phyloP scores from a whole-genome alignment of 2,329 filamentous ascomycete genomes.

The Dothiorella sarmentorum region DNA sequence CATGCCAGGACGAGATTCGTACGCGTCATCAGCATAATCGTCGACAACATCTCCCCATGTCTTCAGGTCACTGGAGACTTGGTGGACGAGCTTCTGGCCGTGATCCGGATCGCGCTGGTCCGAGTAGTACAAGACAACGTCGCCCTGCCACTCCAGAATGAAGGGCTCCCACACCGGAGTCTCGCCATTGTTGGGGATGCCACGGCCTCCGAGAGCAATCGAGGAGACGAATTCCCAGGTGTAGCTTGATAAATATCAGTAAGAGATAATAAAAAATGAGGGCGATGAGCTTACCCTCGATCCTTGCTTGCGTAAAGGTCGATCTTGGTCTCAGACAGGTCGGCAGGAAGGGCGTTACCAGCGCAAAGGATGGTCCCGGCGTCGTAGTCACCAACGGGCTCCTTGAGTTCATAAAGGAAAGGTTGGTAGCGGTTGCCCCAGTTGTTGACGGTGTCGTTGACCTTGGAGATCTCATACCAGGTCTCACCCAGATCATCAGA shows the following conservation, averaged over 20 bases:
- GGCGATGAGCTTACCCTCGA: conserved; percentile 42
- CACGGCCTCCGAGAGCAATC: conserved; percentile 62
- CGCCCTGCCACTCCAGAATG: conserved; percentile 56
- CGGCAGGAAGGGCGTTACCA: conserved; percentile 56
- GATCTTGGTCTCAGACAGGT: conserved; percentile 63
- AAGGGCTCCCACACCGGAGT: conserved; percentile 74
- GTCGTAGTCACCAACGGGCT: conserved; percentile 54
- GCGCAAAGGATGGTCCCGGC: conserved; percentile 62
- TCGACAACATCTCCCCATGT: conserved; percentile 59
- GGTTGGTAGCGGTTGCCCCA: conserved; percentile 69
- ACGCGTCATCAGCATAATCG: conserved; percentile 61
- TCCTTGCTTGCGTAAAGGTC: conserved; percentile 66
- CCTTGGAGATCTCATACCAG: conserved; percentile 62
- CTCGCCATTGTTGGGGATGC: conserved; percentile 59
- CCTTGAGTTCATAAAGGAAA: conserved; percentile 61
- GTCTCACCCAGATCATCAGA: conserved; percentile 48
- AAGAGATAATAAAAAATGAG: neutral
- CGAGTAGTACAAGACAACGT: conserved; percentile 66
- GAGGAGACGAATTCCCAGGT: conserved; percentile 67
- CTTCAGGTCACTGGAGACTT: conserved; percentile 56
- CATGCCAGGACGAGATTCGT: conserved; percentile 66
- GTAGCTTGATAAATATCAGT: neutral
- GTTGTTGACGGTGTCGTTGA: conserved; percentile 61
- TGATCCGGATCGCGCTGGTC: conserved; percentile 62
- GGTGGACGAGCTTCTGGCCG: conserved; percentile 67